Conservation (phyloP, 1,284 basidiomycete genomes). For the Rhodotorula sp. region DNA sequence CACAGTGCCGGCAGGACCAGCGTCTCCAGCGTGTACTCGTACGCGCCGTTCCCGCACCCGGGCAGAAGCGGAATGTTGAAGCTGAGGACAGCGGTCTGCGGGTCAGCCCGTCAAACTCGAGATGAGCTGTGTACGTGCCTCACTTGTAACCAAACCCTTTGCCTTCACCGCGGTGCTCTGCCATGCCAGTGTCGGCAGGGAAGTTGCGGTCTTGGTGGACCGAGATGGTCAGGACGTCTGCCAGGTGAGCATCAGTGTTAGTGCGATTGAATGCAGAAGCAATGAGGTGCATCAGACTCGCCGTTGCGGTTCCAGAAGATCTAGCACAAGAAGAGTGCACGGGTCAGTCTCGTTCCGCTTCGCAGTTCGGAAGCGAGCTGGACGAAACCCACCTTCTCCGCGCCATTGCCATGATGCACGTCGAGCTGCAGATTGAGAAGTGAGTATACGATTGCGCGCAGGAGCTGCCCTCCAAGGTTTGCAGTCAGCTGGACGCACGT, state of each 20-base stretch:
- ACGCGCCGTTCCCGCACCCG: not conserved
- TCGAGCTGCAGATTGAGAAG: not conserved
- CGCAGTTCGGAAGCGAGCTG: not conserved
- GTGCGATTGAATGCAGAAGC: not conserved
- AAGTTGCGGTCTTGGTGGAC: conserved; percentile 1
- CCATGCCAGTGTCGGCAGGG: not conserved
- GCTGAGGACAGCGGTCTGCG: not conserved
- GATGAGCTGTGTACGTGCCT: no score
- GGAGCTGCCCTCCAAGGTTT: not conserved
- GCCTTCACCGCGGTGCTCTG: not conserved
- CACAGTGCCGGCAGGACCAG: not conserved
- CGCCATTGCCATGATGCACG: not conserved
- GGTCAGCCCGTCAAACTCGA: no score
- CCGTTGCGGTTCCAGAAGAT: conserved; percentile 1
- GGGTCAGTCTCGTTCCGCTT: not conserved
- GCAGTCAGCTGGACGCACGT: not conserved
- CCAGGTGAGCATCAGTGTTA: not conserved
- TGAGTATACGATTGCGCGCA: not conserved
- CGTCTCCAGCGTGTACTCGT: not conserved
- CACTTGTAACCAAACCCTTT: not conserved
- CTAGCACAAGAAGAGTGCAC: not conserved
- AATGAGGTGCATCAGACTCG: not conserved
- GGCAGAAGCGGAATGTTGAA: not conserved
- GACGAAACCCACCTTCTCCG: not conserved
- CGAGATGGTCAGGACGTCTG: conserved; percentile 4